Conservation (phyloP, 768 basidiomycete species). For the Termitomyces sp. region DNA sequence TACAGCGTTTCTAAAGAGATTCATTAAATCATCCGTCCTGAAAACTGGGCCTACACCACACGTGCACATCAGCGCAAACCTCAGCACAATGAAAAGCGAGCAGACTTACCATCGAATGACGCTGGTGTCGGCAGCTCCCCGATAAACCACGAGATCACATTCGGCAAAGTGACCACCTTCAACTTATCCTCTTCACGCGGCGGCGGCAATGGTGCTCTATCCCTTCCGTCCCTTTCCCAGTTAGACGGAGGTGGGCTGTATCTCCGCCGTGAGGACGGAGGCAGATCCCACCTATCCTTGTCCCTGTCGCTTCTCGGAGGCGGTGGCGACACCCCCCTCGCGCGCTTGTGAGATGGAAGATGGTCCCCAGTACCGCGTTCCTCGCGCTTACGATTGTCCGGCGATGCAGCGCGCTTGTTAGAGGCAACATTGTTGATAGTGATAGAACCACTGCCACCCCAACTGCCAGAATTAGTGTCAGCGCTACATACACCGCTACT, state of each 20-base stretch:
- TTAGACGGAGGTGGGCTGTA: slow-evolving; percentile 4
- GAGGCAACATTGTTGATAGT: neutral
- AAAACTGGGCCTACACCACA: slow-evolving; percentile 71
- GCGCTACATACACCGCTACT: neutral
- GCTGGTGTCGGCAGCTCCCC: slow-evolving; percentile 7
- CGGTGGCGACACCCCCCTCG: slow-evolving; percentile 7
- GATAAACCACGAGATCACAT: slow-evolving; percentile 12
- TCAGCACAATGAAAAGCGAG: neutral
- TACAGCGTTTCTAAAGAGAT: slow-evolving; percentile 72
- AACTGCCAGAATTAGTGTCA: neutral
- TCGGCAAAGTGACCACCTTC: slow-evolving; percentile 1
- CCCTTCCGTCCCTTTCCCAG: slow-evolving; percentile 8
- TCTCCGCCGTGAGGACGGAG: slow-evolving; percentile 3
- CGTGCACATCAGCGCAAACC: neutral
- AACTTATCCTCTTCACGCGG: slow-evolving; percentile 12
- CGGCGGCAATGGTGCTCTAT: slow-evolving; percentile 6
- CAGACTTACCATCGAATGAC: neutral
- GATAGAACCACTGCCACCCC: neutral
- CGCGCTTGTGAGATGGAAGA: slow-evolving; percentile 10
- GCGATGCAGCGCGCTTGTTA: slow-evolving; percentile 12
- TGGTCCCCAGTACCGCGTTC: slow-evolving; percentile 10
- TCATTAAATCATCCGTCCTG: slow-evolving; percentile 86
- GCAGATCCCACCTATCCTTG: slow-evolving; percentile 12
- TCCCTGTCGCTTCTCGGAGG: slow-evolving; percentile 8
- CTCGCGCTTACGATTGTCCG: slow-evolving; percentile 11